Base-by-base conservation (phyloP, 345 rosid genomes). In the Abelmoschus esculentus region DNA sequence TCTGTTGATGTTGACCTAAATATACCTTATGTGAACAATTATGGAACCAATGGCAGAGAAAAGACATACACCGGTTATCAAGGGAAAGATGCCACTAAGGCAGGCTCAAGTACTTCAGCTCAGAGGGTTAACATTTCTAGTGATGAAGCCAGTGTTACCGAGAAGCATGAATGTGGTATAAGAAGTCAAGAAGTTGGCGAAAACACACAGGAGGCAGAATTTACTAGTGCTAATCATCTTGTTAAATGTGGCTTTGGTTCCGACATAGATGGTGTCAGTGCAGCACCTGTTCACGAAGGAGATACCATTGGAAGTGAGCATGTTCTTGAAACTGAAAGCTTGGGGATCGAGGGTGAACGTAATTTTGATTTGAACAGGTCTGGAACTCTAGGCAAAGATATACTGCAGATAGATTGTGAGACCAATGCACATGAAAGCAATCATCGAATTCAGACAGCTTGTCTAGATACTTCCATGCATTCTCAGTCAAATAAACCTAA, bases 171-270 rank as follows among this genome's bases (percentile, higher is more conserved):
- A 10, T 89, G 96, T 76, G 91, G 86, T 40, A 76, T 70, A 52
- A 83, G 84, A 83, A 93, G 89, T 75, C 89, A 86, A 73, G 87
- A 84, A 69, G 87, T 74, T 2, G 87, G 81, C 14, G 86, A 85
- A 76, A 80, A 91, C 78, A 95, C 96, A 9, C 90, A 88, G 73
- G 96, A 87, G 67, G 87, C 83, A 29, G 97, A 91, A 57, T 82
- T 79, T 52, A 71, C 93, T 1, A 83, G 90, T 78, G 75, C 73
- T 60, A 86, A 73, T 19, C 80, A 58, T 52, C 78, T 77, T 38
- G 78, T 74, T 11, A 89, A 76, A 63, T 86, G 87, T 74, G 98
- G 89, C 22, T 91, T 91, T 79, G 96, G 99, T 74, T 95, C 98
- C 67, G 91, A 91, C 58, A 86, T 95, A 57, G 88, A 84, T 67